phyloP scores from a whole-genome alignment of 2,329 filamentous ascomycete genomes.

The Pseudocercospora eumusae region DNA sequence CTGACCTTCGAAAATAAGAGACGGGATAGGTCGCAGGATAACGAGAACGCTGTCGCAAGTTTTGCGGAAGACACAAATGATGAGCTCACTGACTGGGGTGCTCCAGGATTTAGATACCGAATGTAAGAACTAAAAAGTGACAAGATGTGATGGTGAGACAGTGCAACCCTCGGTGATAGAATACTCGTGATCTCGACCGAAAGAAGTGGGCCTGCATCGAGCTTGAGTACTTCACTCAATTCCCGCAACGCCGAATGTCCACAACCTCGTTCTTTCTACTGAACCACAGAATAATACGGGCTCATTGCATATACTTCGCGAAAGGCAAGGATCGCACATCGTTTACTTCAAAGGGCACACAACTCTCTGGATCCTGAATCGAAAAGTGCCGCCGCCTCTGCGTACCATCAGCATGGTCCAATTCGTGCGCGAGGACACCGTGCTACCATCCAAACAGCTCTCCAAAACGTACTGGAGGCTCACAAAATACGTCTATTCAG shows the following conservation, averaged over 20 bases:
- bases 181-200: not conserved
- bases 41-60: conserved; percentile 38
- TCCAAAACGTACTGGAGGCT: not conserved
- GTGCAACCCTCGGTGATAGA: not conserved
- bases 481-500: not conserved
- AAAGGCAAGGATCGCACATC: not conserved
- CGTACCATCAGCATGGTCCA: not conserved
- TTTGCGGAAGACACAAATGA: conserved; percentile 48
- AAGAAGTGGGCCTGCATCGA: not conserved
- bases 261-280: no score
- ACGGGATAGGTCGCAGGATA: conserved; percentile 29
- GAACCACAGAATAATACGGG: no score
- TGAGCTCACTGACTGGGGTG: conserved; percentile 63
- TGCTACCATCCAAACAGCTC: not conserved
- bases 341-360: not conserved
- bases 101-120: conserved; percentile 61
- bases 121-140: conserved; percentile 40
- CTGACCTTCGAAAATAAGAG: conserved; percentile 50
- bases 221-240: not conserved
- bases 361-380: not conserved
- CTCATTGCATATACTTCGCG: no score
- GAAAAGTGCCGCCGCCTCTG: not conserved
- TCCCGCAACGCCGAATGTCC: not conserved
- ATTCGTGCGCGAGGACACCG: not conserved
- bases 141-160: not conserved